A percentile compares a stretch with the other conserved stretches of the same genome.
These are phyloP conservation scores for Fimicolochytrium jonesii DNA, from an alignment of 192 early-diverging fungal genomes.

Conservation along the genomic window DNA sequence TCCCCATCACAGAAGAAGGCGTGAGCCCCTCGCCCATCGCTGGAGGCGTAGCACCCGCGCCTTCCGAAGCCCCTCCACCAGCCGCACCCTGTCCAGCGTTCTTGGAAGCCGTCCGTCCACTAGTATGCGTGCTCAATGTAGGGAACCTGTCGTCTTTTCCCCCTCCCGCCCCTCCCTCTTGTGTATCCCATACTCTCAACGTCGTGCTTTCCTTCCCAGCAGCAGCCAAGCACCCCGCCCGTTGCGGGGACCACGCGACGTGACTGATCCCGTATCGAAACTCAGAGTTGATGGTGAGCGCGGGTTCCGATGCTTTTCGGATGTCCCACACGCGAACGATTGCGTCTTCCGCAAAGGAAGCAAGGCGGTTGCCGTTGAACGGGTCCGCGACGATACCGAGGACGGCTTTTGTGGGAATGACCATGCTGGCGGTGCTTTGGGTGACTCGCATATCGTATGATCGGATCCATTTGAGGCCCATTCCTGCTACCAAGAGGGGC, in stretches of 20 bases:
- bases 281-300: conserved; percentile 34
- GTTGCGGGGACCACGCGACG: conserved; percentile 56
- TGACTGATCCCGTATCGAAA: conserved; percentile 42
- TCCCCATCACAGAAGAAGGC: no score
- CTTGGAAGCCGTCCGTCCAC: no score
- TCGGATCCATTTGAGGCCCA: conserved; percentile 65
- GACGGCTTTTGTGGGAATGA: conserved; percentile 66
- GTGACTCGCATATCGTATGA: conserved; percentile 67
- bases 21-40: no score
- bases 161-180: conserved; percentile 43
- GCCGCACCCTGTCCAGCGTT: no score
- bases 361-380: conserved; percentile 62
- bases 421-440: conserved; percentile 39
- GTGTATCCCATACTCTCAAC: conserved; percentile 64
- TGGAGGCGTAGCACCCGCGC: no score
- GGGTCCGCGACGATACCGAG: conserved; percentile 65
- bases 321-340: conserved; percentile 72
- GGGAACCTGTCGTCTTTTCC: no score
- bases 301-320: conserved; percentile 59
- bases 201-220: conserved; percentile 50
- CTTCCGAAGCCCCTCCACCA: background rate
- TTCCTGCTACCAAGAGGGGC: conserved; percentile 62
- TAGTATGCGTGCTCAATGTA: no score
- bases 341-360: conserved; percentile 65
- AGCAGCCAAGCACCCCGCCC: conserved; percentile 54